These are phyloP conservation scores for Coemansia nantahalensis DNA, from an alignment of 192 early-diverging fungal species.

Conservation along the genomic window DNA sequence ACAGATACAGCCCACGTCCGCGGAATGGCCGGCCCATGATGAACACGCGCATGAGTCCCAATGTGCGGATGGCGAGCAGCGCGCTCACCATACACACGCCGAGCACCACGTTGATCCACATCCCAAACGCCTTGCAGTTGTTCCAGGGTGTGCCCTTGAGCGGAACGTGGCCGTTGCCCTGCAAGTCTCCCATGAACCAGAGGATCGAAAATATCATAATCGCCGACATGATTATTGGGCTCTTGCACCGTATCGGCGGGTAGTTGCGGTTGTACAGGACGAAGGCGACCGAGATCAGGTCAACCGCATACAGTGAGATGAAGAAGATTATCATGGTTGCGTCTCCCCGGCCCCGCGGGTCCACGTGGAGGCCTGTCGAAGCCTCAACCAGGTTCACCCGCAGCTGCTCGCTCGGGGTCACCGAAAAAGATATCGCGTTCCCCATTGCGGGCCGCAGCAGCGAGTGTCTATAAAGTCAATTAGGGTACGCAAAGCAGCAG, in stretches of 20 bases:
- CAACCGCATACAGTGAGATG: conserved; percentile 11
- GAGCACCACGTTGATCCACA: conserved; percentile 31
- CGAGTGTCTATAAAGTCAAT: no score
- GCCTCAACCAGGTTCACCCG: no score
- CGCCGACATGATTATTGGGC: conserved; percentile 20
- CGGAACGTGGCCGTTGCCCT: no score
- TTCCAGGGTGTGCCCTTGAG: conserved; percentile 3
- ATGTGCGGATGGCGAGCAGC: conserved; percentile 38
- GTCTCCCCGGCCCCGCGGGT: conserved; percentile 16
- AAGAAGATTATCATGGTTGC: conserved; percentile 10
- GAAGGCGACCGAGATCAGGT: conserved; percentile 18
- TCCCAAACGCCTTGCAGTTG: conserved; percentile 25
- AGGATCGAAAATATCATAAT: conserved; percentile 15
- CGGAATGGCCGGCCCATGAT: conserved; percentile 21
- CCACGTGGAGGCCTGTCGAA: not conserved
- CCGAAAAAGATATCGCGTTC: no score
- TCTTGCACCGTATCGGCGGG: conserved; percentile 37
- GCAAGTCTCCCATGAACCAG: conserved; percentile 40
- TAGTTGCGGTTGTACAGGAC: conserved; percentile 33
- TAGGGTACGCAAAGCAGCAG: no score
- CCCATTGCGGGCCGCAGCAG: no score
- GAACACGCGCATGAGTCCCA: conserved; percentile 39
- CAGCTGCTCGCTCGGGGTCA: no score
- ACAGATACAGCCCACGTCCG: conserved; percentile 32
- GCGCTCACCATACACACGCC: conserved; percentile 35